Conservation (phyloP, 768 basidiomycete genomes). For the Polyporus arcularius region DNA sequence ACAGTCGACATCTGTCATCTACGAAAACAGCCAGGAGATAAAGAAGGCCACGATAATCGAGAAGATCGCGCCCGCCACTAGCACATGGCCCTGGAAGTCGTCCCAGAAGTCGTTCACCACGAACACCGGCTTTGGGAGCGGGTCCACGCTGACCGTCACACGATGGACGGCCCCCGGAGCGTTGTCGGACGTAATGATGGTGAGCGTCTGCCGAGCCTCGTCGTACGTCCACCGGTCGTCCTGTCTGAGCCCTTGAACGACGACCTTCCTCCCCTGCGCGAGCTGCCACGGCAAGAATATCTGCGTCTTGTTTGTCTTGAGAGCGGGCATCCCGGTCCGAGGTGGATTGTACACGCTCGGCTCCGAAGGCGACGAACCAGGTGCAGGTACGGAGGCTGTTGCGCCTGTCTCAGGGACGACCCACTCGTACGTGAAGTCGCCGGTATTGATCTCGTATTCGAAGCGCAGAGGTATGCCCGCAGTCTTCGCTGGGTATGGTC, state of each 20-base stretch:
- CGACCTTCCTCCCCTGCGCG: constrained; percentile 54
- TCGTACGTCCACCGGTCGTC: constrained; percentile 62
- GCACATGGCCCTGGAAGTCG: constrained; percentile 44
- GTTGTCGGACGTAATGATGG: constrained; percentile 50
- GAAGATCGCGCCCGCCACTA: constrained; percentile 8
- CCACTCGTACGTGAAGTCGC: constrained; percentile 70
- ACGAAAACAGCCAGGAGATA: not conserved
- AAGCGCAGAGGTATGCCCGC: constrained; percentile 80
- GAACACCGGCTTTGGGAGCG: constrained; percentile 53
- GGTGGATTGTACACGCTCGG: constrained; percentile 39
- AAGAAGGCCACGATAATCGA: constrained; percentile 14
- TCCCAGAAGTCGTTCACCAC: constrained; percentile 63
- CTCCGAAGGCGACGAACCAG: constrained; percentile 2
- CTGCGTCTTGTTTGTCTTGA: constrained; percentile 72
- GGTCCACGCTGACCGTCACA: constrained; percentile 56
- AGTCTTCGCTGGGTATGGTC: constrained; percentile 90
- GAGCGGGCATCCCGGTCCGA: constrained; percentile 36
- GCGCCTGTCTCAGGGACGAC: constrained; percentile 35
- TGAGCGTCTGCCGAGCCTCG: constrained; percentile 70
- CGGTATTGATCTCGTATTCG: constrained; percentile 78
- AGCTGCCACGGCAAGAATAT: constrained; percentile 75
- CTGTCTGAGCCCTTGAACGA: constrained; percentile 55
- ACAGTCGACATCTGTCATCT: not conserved
- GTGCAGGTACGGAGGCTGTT: not conserved
- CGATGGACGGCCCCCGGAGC: constrained; percentile 48